Conservation (phyloP, 495 filamentous ascomycete genomes). For the Neurospora sp. region DNA sequence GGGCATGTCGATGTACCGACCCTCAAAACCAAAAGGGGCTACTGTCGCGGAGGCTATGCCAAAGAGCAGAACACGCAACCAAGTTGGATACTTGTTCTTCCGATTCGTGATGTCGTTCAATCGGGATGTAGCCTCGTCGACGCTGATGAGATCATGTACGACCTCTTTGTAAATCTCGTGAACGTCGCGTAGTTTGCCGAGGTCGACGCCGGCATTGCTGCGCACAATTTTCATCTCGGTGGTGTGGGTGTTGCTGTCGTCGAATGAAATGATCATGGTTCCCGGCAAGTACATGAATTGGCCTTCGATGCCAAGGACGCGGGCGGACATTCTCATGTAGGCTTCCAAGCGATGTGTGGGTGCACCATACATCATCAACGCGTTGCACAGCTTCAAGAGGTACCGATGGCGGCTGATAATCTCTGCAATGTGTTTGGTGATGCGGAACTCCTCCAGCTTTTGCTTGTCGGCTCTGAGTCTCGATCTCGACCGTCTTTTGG, state of each 20-base stretch:
- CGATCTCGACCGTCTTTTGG: constrained; percentile 31
- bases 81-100: constrained; percentile 53
- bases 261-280: constrained; percentile 94
- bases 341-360: constrained; percentile 68
- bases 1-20: constrained; percentile 78
- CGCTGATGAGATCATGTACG: constrained; percentile 75
- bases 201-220: constrained; percentile 64
- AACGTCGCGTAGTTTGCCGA: constrained; percentile 73
- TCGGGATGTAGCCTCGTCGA: constrained; percentile 68
- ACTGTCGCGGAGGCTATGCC: constrained; percentile 68
- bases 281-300: constrained; percentile 90
- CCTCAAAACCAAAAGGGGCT: constrained; percentile 89
- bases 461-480: constrained; percentile 18
- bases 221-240: constrained; percentile 87
- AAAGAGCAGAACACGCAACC: constrained; percentile 72
- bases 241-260: constrained; percentile 80
- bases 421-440: constrained; percentile 85
- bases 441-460: constrained; percentile 60
- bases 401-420: constrained; percentile 73
- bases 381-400: constrained; percentile 73
- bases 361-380: constrained; percentile 76
- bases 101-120: constrained; percentile 56
- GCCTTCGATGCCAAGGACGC: constrained; percentile 80
- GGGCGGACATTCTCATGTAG: constrained; percentile 85
- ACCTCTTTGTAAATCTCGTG: constrained; percentile 92